Evolutionary conservation across 305 asterid genomes (phyloP).

Genomic region (Solanum hybrid): DNA sequence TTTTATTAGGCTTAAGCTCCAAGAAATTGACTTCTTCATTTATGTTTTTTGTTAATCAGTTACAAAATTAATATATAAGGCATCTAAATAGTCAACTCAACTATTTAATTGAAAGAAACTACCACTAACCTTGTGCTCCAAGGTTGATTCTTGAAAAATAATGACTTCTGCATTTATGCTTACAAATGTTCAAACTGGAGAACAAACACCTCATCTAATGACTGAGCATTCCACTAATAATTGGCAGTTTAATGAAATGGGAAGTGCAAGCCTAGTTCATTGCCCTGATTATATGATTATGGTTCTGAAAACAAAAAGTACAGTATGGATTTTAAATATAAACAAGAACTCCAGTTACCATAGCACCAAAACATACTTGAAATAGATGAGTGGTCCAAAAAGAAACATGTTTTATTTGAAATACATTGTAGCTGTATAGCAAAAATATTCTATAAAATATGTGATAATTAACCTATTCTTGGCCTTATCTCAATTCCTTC

Average conservation of each 20-base stretch:
- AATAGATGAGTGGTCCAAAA: neutral
- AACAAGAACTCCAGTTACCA: neutral
- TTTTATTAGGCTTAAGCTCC: neutral
- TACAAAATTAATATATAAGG: neutral
- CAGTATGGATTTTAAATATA: neutral
- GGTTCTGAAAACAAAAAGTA: neutral
- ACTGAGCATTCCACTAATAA: neutral
- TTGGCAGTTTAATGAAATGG: neutral
- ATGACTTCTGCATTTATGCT: neutral
- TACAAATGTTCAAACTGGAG: neutral
- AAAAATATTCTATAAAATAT: neutral
- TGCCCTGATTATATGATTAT: neutral
- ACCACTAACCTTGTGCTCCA: neutral
- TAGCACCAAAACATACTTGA: neutral
- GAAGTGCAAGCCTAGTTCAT: neutral
- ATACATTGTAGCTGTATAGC: neutral
- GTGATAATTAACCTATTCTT: neutral
- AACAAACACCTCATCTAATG: neutral
- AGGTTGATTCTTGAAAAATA: neutral
- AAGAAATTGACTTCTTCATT: neutral
- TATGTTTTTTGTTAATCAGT: neutral
- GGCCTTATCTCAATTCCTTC: neutral
- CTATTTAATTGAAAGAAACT: neutral
- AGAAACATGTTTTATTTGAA: neutral
- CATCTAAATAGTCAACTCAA: neutral